phyloP scores from a whole-genome alignment of 2,329 filamentous ascomycete species.

The Magnaporthiopsis poae region DNA sequence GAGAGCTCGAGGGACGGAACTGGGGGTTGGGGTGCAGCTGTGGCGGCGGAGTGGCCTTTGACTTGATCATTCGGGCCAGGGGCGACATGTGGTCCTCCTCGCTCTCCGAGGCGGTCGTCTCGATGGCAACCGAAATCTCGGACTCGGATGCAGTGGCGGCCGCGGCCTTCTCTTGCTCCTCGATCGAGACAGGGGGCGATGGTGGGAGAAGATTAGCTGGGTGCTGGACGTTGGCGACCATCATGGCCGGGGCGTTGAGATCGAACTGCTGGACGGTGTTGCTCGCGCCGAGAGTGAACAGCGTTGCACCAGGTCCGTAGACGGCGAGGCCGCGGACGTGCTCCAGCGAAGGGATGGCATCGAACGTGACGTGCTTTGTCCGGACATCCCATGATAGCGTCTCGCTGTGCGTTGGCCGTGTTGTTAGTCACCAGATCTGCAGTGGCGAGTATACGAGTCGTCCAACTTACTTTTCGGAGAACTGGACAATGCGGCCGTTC shows the following conservation, averaged over 20 bases:
- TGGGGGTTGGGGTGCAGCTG: neutral
- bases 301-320: slow-evolving; percentile 78
- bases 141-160: slow-evolving; percentile 45
- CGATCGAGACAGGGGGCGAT: slow-evolving; percentile 71
- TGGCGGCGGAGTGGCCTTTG: slow-evolving; percentile 29
- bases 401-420: slow-evolving; percentile 46
- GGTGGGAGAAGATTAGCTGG: slow-evolving; percentile 68
- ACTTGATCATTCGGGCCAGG: slow-evolving; percentile 63
- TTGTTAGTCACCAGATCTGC: slow-evolving; percentile 21
- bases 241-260: slow-evolving; percentile 66
- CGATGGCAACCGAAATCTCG: slow-evolving; percentile 46
- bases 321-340: slow-evolving; percentile 73
- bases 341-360: slow-evolving; percentile 75
- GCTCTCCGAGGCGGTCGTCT: slow-evolving; percentile 56
- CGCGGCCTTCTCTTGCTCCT: slow-evolving; percentile 52
- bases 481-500: slow-evolving; percentile 90
- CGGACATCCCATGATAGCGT: slow-evolving; percentile 93
- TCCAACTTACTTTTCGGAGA: slow-evolving; percentile 68
- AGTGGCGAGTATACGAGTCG: neutral
- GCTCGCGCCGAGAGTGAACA: slow-evolving; percentile 83
- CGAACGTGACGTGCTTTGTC: slow-evolving; percentile 91
- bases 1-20: slow-evolving; percentile 39
- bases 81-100: slow-evolving; percentile 72
- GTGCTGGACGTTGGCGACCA: slow-evolving; percentile 84
- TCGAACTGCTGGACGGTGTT: slow-evolving; percentile 93